phyloP scores from a whole-genome alignment of 352 stramenopile genomes.

The Phytophthora idaei region DNA sequence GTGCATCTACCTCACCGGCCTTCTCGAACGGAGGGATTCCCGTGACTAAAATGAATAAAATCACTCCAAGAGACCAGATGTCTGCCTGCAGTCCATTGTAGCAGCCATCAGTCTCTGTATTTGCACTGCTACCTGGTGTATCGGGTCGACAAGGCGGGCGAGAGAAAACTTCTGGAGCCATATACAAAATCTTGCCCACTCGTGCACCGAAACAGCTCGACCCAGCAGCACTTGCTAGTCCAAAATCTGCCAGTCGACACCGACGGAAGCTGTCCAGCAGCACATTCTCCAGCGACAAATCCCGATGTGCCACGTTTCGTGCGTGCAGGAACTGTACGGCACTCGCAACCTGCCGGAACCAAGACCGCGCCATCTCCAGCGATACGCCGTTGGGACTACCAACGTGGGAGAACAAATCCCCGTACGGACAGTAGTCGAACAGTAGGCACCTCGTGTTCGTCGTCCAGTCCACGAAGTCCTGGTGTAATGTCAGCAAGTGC shows the following conservation, averaged over 20 bases:
- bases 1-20: constrained; percentile 48
- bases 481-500: constrained; percentile 48
- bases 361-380: constrained; percentile 34
- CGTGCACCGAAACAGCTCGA: constrained; percentile 38
- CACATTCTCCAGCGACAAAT: constrained; percentile 74
- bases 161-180: constrained; percentile 65
- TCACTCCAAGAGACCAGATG: constrained; percentile 69
- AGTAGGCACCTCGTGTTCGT: constrained; percentile 59
- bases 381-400: constrained; percentile 17
- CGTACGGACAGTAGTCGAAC: constrained; percentile 67
- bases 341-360: constrained; percentile 56
- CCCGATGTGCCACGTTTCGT: constrained; percentile 61
- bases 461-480: constrained; percentile 56
- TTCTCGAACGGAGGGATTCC: constrained; percentile 58
- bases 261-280: constrained; percentile 49
- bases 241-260: constrained; percentile 65
- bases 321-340: constrained; percentile 59
- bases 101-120: constrained; percentile 13
- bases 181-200: constrained; percentile 70
- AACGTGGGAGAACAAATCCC: constrained; percentile 60
- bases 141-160: constrained; percentile 11
- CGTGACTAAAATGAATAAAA: constrained; percentile 69
- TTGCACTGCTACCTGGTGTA: not conserved
- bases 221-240: constrained; percentile 49
- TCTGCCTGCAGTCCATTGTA: constrained; percentile 62